Evolutionary conservation across 176 grass and related monocot genomes (phyloP), one percentile per base, ranked within the genome.

Genomic region (Metroxylon sagu): DNA sequence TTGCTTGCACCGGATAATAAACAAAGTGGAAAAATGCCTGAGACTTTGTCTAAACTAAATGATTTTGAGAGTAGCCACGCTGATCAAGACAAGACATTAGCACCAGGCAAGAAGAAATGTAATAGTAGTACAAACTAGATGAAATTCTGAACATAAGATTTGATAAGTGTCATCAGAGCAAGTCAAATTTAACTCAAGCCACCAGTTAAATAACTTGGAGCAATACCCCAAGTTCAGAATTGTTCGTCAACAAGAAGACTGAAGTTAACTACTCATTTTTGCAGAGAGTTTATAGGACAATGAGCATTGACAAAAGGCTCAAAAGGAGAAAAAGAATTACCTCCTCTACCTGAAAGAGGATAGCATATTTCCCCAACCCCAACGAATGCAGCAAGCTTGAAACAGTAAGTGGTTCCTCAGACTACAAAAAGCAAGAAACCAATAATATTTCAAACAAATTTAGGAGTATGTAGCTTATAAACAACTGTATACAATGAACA

Each of bases 291-390:
- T 56, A 3, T 18, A 10, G 26, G 26, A 3, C 1, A 65, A 65
- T 14, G 54, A 26, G 29, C 8, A 29, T 27, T 14, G 3, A 1
- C 16, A 50, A 54, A 53, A 53, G 25, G n/a, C n/a, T 14, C 18
- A 64, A 25, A 35, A 54, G 19, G 28, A n/a, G 3, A 60, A 57
- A 57, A 39, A 53, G 17, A 52, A 39, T 4, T 83, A 98, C 94
- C 94, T 98, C 94, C 69, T 98, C 94, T 58, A 79, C 84, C 76
- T 92, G 77, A 85, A 98, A 98, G 48, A 85, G 66, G 60, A 92
- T 35, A 21, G 16, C 52, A 83, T 98, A 98, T 76, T 83, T 98
- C 62, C 83, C 82, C 54, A 98, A 79, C 6, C 84, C 94, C 49
- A 98, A 43, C 25, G 85, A 83, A 69, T 70, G 70, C 48, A 98